Evolutionary conservation across 2,329 filamentous ascomycete genomes (phyloP).

Genomic region (Arthrobotrys entomopaga): DNA sequence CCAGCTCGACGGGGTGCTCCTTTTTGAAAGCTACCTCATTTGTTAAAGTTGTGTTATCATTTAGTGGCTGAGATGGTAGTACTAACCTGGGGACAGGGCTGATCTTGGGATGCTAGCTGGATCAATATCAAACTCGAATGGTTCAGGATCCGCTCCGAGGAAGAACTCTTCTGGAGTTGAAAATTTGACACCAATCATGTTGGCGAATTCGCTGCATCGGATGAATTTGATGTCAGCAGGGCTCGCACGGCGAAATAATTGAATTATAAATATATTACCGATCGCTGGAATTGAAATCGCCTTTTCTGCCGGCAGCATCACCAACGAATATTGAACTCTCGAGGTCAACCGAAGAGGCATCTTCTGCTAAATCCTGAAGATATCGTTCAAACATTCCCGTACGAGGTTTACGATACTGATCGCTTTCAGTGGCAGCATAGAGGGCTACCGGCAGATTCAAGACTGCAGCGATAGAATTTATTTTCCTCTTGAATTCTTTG

Average conservation of each 20-base stretch:
- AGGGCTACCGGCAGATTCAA: slow-evolving; percentile 80
- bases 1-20: slow-evolving; percentile 75
- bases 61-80: too few species aligned
- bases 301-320: slow-evolving; percentile 75
- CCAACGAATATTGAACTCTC: slow-evolving; percentile 83
- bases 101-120: slow-evolving; percentile 65
- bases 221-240: slow-evolving; percentile 40
- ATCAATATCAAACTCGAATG: slow-evolving; percentile 78
- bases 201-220: slow-evolving; percentile 76
- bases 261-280: slow-evolving; percentile 34
- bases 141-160: slow-evolving; percentile 72
- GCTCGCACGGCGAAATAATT: not conserved
- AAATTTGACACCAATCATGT: slow-evolving; percentile 83
- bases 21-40: slow-evolving; percentile 64
- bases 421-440: slow-evolving; percentile 82
- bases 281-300: slow-evolving; percentile 57
- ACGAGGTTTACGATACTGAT: slow-evolving; percentile 86
- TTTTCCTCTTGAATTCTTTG: slow-evolving; percentile 76
- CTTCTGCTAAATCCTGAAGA: slow-evolving; percentile 69
- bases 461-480: slow-evolving; percentile 67
- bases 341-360: slow-evolving; percentile 72
- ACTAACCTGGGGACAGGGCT: slow-evolving; percentile 28
- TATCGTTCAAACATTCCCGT: slow-evolving; percentile 84
- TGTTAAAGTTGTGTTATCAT: not conserved
- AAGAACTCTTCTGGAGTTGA: slow-evolving; percentile 94